Conservation (phyloP, 768 basidiomycete genomes). For the Obba rivulosa region DNA sequence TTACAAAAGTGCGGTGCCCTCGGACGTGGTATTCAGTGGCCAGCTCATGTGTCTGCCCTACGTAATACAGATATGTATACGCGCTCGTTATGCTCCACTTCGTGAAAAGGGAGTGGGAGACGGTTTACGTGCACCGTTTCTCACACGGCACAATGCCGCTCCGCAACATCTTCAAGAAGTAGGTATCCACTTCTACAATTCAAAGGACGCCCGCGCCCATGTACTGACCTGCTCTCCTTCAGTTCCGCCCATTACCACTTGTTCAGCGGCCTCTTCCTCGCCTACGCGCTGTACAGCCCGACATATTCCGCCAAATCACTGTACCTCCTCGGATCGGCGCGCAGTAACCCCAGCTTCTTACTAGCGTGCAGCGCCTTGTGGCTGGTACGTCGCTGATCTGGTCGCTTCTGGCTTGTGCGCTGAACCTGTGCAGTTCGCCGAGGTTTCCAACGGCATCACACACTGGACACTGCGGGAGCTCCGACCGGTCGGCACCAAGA, state of each 20-base stretch:
- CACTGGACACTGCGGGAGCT: slow-evolving; percentile 82
- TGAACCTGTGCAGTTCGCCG: slow-evolving; percentile 52
- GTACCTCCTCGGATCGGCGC: slow-evolving; percentile 54
- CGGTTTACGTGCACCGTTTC: slow-evolving; percentile 91
- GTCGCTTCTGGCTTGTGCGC: not conserved
- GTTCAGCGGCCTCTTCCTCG: slow-evolving; percentile 73
- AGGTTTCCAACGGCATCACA: slow-evolving; percentile 79
- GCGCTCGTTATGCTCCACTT: slow-evolving; percentile 82
- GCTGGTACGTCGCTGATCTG: slow-evolving; percentile 50
- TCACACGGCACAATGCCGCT: slow-evolving; percentile 93
- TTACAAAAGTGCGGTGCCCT: slow-evolving; percentile 59
- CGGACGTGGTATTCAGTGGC: slow-evolving; percentile 3
- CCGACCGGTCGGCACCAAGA: slow-evolving; percentile 73
- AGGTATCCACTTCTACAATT: slow-evolving; percentile 12
- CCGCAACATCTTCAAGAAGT: slow-evolving; percentile 88
- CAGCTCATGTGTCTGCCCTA: not conserved
- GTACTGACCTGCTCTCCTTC: slow-evolving; percentile 7
- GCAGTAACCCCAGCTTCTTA: slow-evolving; percentile 65
- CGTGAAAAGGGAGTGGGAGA: slow-evolving; percentile 88
- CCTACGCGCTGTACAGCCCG: slow-evolving; percentile 77
- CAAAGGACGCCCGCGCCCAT: not conserved
- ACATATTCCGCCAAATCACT: slow-evolving; percentile 65
- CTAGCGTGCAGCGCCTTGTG: slow-evolving; percentile 61
- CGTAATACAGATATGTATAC: slow-evolving; percentile 53
- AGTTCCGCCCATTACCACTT: slow-evolving; percentile 91